Evolutionary conservation across 495 filamentous ascomycete species (phyloP), one percentile per base, ranked within the genome.

Genomic region (Trichocladium uniseriatum): DNA sequence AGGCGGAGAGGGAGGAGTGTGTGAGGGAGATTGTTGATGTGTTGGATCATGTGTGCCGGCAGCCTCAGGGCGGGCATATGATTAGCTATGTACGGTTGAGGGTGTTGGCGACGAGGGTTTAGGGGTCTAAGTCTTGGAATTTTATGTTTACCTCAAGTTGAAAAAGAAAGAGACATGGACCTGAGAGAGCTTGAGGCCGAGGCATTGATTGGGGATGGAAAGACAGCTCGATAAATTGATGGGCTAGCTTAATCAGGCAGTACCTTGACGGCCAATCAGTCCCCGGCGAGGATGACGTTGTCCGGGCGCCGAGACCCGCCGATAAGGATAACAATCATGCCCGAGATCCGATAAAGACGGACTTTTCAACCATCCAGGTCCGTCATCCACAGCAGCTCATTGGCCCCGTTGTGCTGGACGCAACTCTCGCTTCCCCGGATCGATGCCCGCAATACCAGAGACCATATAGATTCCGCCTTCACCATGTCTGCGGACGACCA

Each of bases 41-140:
- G 20, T 58, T 87, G 32, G 68, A 80, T 56, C 64, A 60, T 2
- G 72, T 81, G 16, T 75, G 60, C 62, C 70, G 46, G 67, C 78
- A 63, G 51, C 68, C 65, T 6, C 77, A 78, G 55, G 82, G 79
- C 6, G 77, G 73, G 48, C 70, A 76, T 56, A 80, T 75, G 67
- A 56, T 87, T 45, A 77, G 75, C n/a, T 89, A 89, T 74, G 75
- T 84, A n/a, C 69, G 85, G 54, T 67, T 88, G 65, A 78, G 83
- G 57, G 81, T 74, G 11, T 45, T 85, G 40, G 84, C 79, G 21
- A 72, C 66, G 57, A 83, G 74, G 65, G 6, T 73, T 38, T 73
- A 37, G 29, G 13, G 4, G 3, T 9, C 11, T 14, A 35, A 6
- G 32, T 6, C 3, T 13, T 9, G 32, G 3, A n/a, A 10, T 19